phyloP scores from a whole-genome alignment of 2,329 filamentous ascomycete genomes.

The Zopfia rhizophila region DNA sequence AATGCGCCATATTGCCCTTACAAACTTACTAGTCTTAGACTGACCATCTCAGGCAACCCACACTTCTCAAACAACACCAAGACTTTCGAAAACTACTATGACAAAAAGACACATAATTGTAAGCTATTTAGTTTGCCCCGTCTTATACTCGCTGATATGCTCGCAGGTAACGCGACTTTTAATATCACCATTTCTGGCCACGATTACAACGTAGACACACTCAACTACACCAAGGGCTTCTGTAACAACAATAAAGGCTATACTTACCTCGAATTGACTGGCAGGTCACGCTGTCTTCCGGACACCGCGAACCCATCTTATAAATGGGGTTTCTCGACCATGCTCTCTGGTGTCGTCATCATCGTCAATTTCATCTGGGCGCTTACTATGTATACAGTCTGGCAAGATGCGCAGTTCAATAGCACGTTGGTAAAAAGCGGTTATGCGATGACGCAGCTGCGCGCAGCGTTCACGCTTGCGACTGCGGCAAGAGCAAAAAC shows the following conservation, averaged over 20 bases:
- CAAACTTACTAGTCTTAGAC: too few species aligned
- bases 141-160: slow-evolving; percentile 6
- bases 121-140: not conserved
- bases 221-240: slow-evolving; percentile 19
- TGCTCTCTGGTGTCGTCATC: slow-evolving; percentile 43
- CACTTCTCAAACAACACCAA: slow-evolving; percentile 23
- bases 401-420: slow-evolving; percentile 45
- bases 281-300: slow-evolving; percentile 37
- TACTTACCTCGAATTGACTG: slow-evolving; percentile 5
- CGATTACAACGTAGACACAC: slow-evolving; percentile 22
- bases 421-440: slow-evolving; percentile 37
- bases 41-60: slow-evolving; percentile 19
- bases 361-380: slow-evolving; percentile 45
- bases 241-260: slow-evolving; percentile 35
- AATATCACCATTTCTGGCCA: slow-evolving; percentile 22
- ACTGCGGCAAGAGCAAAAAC: slow-evolving; percentile 35
- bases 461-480: slow-evolving; percentile 42
- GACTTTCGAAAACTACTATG: not conserved
- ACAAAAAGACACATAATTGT: slow-evolving; percentile 3
- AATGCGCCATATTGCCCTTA: too few species aligned
- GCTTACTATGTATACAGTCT: slow-evolving; percentile 46
- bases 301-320: slow-evolving; percentile 40
- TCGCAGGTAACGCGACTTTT: slow-evolving; percentile 27
- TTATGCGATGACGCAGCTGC: slow-evolving; percentile 43
- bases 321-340: slow-evolving; percentile 51